Evolutionary conservation across 2,329 filamentous ascomycete species (phyloP), one percentile per base, ranked within the genome.

Genomic region (Aspergillus amoenus): DNA sequence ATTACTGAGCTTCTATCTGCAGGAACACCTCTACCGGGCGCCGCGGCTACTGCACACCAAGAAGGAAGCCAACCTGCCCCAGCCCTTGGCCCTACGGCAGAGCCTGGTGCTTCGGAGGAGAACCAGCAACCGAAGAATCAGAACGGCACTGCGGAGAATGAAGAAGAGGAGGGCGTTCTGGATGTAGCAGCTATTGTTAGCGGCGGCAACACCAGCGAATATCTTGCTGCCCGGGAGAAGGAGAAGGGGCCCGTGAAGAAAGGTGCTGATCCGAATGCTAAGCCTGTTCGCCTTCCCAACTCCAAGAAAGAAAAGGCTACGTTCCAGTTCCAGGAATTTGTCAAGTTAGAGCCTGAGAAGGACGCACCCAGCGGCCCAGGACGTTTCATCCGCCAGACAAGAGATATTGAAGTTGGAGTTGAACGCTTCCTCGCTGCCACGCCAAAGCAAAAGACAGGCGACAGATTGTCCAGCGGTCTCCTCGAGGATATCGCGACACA

Each of bases 401-500:
- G 74, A 50, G 84, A 87, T 58, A 81, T 87, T 56, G 84, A 87
- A 68, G 83, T 88, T 39, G 85, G 85, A 2, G 73, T 79, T 11
- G 85, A 88, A 67, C 79, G 85, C 50, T 88, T 88, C 69, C 77
- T 85, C 66, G 77, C 82, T 42, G 79, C 81, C n/a, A 81, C 79
- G 9, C 71, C 76, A 18, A 70, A 67, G 9, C 67, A 72, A 39
- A 61, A 71, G 9, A 60, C 61, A 5, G 64, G 59, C n/a, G 68
- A 73, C 17, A 68, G 70, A 8, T 50, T 75, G 21, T 73, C 69
- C 60, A 87, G 88, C 53, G 82, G 81, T 3, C 86, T 96, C 55
- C 83, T 97, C 43, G 91, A 96, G 69, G 86, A 86, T 55, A 91
- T 99, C 61, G 90, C 90, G 22, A 88, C 88, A 54, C 86, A 90